Conservation (phyloP, 768 basidiomycete species). For the Gloeophyllum trabeum region DNA sequence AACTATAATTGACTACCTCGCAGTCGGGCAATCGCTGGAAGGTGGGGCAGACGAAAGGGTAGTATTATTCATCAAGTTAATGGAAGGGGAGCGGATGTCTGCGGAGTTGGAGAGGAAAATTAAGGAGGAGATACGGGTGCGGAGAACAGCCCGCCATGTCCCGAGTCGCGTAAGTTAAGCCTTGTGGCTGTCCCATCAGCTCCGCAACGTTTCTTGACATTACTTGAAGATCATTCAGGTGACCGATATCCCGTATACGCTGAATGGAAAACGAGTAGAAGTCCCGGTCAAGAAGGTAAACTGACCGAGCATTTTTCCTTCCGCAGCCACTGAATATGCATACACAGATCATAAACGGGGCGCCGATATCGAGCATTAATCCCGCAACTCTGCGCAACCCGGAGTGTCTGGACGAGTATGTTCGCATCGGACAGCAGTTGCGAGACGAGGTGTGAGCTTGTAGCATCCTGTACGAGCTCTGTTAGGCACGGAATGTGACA, state of each 20-base stretch:
- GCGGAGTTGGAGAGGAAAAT: conserved; percentile 42
- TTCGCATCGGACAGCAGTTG: not conserved
- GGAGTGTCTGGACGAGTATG: conserved; percentile 1
- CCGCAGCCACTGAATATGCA: conserved; percentile 7
- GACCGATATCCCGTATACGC: conserved; percentile 63
- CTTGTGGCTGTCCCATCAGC: conserved; percentile 3
- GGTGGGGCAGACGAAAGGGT: conserved; percentile 65
- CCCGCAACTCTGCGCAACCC: conserved; percentile 66
- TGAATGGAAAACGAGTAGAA: conserved; percentile 76
- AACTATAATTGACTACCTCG: conserved; percentile 47
- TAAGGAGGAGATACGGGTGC: conserved; percentile 45
- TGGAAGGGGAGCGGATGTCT: conserved; percentile 35
- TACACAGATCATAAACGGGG: conserved; percentile 69
- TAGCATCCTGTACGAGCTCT: too few species aligned
- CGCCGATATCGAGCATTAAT: conserved; percentile 56
- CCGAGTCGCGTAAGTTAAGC: conserved; percentile 46
- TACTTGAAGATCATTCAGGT: conserved; percentile 51
- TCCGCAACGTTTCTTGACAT: not conserved
- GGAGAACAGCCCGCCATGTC: conserved; percentile 66
- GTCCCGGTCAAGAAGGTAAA: conserved; percentile 64
- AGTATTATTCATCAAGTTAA: conserved; percentile 61
- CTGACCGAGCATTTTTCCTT: too few species aligned
- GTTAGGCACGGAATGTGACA: too few species aligned
- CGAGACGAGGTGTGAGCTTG: not conserved
- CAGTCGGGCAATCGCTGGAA: conserved; percentile 59